Evolutionary conservation across 371 early-diverging fungal species (phyloP).

Genomic region (Apophysomyces trapeziformis): DNA sequence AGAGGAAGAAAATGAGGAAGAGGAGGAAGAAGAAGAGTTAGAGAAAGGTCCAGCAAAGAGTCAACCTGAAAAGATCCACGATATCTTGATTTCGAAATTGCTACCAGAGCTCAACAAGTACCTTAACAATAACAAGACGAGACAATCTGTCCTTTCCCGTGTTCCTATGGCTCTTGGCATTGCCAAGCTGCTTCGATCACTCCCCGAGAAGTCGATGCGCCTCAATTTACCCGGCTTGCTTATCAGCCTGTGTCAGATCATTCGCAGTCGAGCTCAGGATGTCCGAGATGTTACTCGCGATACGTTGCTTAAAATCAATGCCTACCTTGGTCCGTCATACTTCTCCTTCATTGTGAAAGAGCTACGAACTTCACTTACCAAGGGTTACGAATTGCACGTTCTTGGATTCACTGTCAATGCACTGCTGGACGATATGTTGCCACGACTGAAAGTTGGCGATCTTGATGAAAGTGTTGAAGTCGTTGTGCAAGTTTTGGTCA

Average conservation of each 20-base stretch:
- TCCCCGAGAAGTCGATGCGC: conserved; percentile 78
- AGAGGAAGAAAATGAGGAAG: conserved; percentile 34
- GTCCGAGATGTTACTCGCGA: conserved; percentile 87
- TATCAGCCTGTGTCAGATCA: conserved; percentile 82
- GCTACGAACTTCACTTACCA: conserved; percentile 74
- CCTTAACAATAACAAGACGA: conserved; percentile 69
- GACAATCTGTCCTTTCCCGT: conserved; percentile 77
- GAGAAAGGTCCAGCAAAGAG: conserved; percentile 25
- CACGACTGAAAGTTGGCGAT: conserved; percentile 66
- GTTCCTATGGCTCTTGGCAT: conserved; percentile 90
- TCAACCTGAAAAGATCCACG: conserved; percentile 67
- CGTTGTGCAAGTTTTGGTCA: conserved; percentile 73
- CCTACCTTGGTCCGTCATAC: conserved; percentile 83
- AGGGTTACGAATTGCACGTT: conserved; percentile 93
- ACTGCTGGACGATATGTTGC: conserved; percentile 69
- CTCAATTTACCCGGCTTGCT: conserved; percentile 85
- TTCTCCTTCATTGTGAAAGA: conserved; percentile 88
- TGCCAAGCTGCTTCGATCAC: conserved; percentile 75
- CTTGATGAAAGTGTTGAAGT: conserved; percentile 80
- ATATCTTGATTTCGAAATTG: conserved; percentile 67
- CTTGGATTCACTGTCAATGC: conserved; percentile 89
- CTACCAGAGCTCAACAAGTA: conserved; percentile 81
- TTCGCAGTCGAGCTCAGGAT: conserved; percentile 82
- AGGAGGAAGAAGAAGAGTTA: conserved; percentile 34
- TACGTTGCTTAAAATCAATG: conserved; percentile 84